Evolutionary conservation across 2,329 filamentous ascomycete species (phyloP), one percentile per base, ranked within the genome.

Genomic region (Rhynchosporium graminicola): DNA sequence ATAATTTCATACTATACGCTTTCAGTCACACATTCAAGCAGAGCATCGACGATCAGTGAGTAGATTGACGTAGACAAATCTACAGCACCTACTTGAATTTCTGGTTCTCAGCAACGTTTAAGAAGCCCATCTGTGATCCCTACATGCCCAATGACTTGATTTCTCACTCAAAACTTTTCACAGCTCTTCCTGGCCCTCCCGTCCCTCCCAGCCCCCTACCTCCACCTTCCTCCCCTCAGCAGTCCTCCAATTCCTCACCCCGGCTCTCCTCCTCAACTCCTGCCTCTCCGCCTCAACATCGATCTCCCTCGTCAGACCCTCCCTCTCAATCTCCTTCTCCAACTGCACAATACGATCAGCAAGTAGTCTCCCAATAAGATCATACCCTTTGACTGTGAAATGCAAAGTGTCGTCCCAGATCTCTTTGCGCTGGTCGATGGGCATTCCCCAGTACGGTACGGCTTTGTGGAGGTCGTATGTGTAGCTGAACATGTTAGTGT

Each of bases 321-420:
- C 45, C 12, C 65, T 74, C 59, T 68, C 72, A 38, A 72, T 70
- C 58, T 67, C 68, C 20, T 58, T 46, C 43, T 82, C 68, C 45
- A 87, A 75, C 36, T 78, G 76, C 51, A 84, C 75, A 9, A 89
- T 73, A 36, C 76, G 78, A 29, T 80, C 77, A 52, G 81, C 86
- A 56, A 89, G 77, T 61, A 81, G 77, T 45, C 80, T 77, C 1
- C 86, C 87, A 78, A 89, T 84, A 68, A 83, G 76, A 70, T 87
- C 80, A 76, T 89, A 89, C 7, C 87, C 87, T 6, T 76, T 78
- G 0, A 77, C 73, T 0, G 81, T 83, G 9, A 88, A 77, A 74
- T 89, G 86, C 28, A 88, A 66, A 20, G 79, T 80, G 74, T 89
- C 86, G 65, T 85, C 80, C 84, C 85, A 89, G 68, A 85, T 82